A percentile compares a stretch with the other conserved stretches of the same genome.
Conservation (phyloP, 2,329 filamentous ascomycete genomes). For the Aspergillus carbonarius region DNA sequence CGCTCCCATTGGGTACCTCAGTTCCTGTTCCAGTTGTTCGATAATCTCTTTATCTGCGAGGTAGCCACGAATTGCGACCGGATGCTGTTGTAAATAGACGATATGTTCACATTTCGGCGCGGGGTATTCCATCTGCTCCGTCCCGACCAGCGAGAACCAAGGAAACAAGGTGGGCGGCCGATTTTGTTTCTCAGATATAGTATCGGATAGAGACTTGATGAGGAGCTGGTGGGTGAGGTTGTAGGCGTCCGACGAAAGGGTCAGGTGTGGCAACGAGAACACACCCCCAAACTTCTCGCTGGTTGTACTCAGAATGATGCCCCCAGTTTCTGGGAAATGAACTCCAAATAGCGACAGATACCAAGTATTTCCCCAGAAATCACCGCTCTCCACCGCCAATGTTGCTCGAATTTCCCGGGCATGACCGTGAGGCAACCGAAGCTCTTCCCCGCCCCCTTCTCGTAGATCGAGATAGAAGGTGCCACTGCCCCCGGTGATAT, state of each 20-base stretch:
- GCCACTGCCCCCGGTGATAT: slow-evolving; percentile 72
- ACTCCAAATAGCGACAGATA: slow-evolving; percentile 78
- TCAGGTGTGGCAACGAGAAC: slow-evolving; percentile 82
- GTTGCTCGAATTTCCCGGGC: slow-evolving; percentile 69
- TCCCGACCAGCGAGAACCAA: slow-evolving; percentile 69
- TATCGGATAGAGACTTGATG: slow-evolving; percentile 68
- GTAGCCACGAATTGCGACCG: slow-evolving; percentile 32
- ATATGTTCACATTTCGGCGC: slow-evolving; percentile 85
- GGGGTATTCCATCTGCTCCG: slow-evolving; percentile 48
- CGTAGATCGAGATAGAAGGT: slow-evolving; percentile 68
- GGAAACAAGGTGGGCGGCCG: slow-evolving; percentile 60
- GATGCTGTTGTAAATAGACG: slow-evolving; percentile 71
- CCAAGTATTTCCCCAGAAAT: slow-evolving; percentile 70
- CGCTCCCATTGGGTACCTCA: slow-evolving; percentile 60
- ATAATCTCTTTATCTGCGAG: slow-evolving; percentile 39
- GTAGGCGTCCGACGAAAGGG: slow-evolving; percentile 58
- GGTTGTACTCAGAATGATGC: slow-evolving; percentile 79
- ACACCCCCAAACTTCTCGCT: slow-evolving; percentile 94
- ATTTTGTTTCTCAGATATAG: slow-evolving; percentile 64
- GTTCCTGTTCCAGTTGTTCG: slow-evolving; percentile 57
- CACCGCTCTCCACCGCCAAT: slow-evolving; percentile 70
- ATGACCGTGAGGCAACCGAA: slow-evolving; percentile 47
- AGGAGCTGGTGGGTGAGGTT: slow-evolving; percentile 63
- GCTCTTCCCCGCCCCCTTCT: slow-evolving; percentile 47
- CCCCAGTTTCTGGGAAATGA: slow-evolving; percentile 79